Base-by-base conservation (phyloP, 495 filamentous ascomycete genomes). In the Talaromyces wortmannii region DNA sequence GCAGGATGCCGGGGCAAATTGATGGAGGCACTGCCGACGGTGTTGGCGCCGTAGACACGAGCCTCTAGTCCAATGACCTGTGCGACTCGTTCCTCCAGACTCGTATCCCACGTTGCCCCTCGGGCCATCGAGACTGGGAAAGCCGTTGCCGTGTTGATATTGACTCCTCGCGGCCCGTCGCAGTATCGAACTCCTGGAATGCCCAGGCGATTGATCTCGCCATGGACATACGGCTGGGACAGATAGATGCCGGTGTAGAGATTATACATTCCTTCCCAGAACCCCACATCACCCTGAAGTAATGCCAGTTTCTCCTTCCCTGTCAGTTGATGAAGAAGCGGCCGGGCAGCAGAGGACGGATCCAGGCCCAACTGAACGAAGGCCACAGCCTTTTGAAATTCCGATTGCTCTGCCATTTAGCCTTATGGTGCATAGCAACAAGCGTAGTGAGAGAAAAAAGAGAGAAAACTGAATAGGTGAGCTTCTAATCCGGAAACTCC, bases 61-160 rank as follows among this genome's bases (percentile, higher is more conserved):
- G 57, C 59, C 45, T 64, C 62, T 0, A 45, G 51, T 2, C 62
- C 62, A 18, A 64, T 64, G 4, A 55, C 59, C 12, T 45, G 8
- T 6, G 53, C 62, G 13, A 61, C 55, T 8, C 52, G 50, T 10
- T 31, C 29, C 31, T 61, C 58, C 1, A 61, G 55, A 2, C 12
- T 11, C 7, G 30, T 31, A 31, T 61, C 58, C 58, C 58, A 61
- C n/a, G 58, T 61, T 15, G 58, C 58, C 17, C 58, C 58, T 5
- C 58, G 55, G 16, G 58, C 58, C 58, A 61, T 61, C 50, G 58
- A 45, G 8, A 61, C 51, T 11, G 58, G 58, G 30, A 61, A 61
- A 5, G 58, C 55, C 10, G 58, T 61, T 3, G 58, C 45, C 10
- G 12, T 17, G 11, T 44, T 48, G 29, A 61, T 47, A 12, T 51